Percentiles rank a stretch among this genome's conserved stretches.
Evolutionary conservation across 108 stramenopile genomes (phyloP).

Genomic region (Fragilariopsis cylindrus): DNA sequence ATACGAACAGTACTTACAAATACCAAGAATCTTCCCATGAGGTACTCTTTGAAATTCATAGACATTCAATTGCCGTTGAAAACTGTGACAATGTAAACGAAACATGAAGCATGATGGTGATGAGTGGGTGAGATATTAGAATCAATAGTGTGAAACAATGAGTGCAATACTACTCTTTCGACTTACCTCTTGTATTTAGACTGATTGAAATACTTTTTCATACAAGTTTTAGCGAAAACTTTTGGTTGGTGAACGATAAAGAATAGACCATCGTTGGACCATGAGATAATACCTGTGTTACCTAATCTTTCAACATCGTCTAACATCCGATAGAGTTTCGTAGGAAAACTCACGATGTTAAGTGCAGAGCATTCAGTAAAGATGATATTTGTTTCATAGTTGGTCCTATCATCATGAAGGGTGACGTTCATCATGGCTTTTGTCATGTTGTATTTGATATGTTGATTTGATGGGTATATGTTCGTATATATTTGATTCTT

Average conservation of each 20-base stretch:
- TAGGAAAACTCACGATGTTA: slow-evolving; percentile 35
- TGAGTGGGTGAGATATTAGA: background rate
- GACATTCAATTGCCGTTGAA: slow-evolving; percentile 15
- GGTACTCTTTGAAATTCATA: slow-evolving; percentile 11
- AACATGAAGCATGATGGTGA: background rate
- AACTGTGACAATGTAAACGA: background rate
- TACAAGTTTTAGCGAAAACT: slow-evolving; percentile 67
- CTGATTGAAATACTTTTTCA: slow-evolving; percentile 83
- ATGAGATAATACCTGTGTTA: slow-evolving; percentile 50
- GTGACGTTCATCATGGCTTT: too few relatives aligned
- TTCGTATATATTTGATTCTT: too few relatives aligned
- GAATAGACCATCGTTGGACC: slow-evolving; percentile 63
- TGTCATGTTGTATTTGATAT: too few relatives aligned
- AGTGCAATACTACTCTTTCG: background rate
- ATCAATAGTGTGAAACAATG: background rate
- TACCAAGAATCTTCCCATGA: background rate
- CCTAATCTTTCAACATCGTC: slow-evolving; percentile 42
- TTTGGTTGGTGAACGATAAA: slow-evolving; percentile 74
- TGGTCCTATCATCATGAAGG: too few relatives aligned
- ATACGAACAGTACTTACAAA: background rate
- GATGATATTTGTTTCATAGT: too few relatives aligned
- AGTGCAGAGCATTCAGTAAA: too few relatives aligned
- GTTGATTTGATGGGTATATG: too few relatives aligned
- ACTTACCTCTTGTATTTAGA: slow-evolving; percentile 64
- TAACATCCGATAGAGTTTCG: slow-evolving; percentile 58